These are phyloP conservation scores for Aquilaria sinensis DNA, from an alignment of 345 rosid species.

Conservation along the genomic window DNA sequence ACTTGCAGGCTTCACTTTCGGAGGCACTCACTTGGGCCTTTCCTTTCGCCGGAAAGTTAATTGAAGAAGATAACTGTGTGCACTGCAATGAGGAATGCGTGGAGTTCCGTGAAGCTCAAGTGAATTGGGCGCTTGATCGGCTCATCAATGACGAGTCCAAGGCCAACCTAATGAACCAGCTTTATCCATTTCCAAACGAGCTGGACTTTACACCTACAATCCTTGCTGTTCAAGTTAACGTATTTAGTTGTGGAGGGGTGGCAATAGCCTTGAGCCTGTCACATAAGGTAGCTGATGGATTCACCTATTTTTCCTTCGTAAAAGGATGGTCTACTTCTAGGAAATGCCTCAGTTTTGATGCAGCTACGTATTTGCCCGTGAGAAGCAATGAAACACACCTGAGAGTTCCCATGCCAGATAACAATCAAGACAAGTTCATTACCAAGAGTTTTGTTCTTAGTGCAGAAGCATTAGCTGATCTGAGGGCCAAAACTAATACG, in stretches of 20 bases:
- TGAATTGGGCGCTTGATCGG: not conserved
- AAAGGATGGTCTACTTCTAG: conserved; percentile 19
- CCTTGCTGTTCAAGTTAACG: conserved; percentile 16
- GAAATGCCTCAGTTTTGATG: conserved; percentile 12
- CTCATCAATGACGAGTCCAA: conserved; percentile 10
- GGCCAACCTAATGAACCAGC: conserved; percentile 4
- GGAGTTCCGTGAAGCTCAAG: conserved; percentile 8
- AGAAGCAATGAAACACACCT: not conserved
- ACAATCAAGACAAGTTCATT: not conserved
- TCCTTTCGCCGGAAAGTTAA: conserved; percentile 22
- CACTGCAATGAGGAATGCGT: conserved; percentile 10
- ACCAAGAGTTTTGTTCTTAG: conserved; percentile 17
- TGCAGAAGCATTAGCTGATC: conserved; percentile 4
- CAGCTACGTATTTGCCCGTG: conserved; percentile 11
- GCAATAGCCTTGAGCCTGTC: conserved; percentile 11
- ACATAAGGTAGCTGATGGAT: conserved; percentile 21
- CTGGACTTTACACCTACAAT: not conserved
- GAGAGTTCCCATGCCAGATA: not conserved
- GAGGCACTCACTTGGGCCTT: conserved; percentile 19
- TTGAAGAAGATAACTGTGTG: conserved; percentile 7
- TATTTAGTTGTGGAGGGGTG: conserved; percentile 22
- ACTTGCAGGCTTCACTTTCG: conserved; percentile 27
- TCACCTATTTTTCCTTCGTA: conserved; percentile 9
- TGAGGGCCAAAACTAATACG: conserved; percentile 8
- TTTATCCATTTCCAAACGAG: conserved; percentile 9